Evolutionary conservation across 2,329 filamentous ascomycete genomes (phyloP), one percentile per base, ranked within the genome.

Genomic region (Paradendryphiella salina): DNA sequence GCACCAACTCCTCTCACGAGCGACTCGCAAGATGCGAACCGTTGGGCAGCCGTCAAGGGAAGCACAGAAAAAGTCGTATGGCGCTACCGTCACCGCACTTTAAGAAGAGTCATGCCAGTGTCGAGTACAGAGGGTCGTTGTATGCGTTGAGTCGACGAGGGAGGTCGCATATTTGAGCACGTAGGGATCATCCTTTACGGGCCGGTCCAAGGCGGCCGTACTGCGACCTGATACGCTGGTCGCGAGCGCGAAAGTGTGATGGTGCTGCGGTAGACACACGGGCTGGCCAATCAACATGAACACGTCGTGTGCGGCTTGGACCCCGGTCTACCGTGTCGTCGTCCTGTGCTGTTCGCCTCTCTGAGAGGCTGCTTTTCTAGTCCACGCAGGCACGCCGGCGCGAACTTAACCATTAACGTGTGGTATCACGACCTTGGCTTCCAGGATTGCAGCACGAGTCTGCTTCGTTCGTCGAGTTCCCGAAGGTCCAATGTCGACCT

Each of bases 371-470:
- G 52, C 50, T 52, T 46, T 54, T 46, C 46, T 49, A 48, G 52
- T 43, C 56, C 57, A 70, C 70, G 66, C 67, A 72, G 67, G 68
- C 68, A 68, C 69, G 63, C 59, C 58, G 64, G 65, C 66, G 67
- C 64, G 59, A 68, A 69, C 59, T 61, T 61, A 46, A 57, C 69
- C 66, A 69, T 64, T 66, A 56, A 65, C 51, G 55, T 57, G 46
- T 54, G 53, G 59, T 67, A 60, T 61, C 55, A 67, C 66, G 61
- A 45, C 40, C 64, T 68, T 67, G 63, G 65, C 65, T 61, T 51
- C 64, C 63, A 59, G 60, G 64, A 63, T 59, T n/a, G 53, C 58
- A 57, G 56, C 57, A 59, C 57, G 57, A 57, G 51, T 58, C 59
- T 59, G 52, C 56, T 60, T 59, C 59, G 61, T 60, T 57, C 56